Conservation (phyloP, 805 yeast genomes). For the Clavispora phyllophila region DNA sequence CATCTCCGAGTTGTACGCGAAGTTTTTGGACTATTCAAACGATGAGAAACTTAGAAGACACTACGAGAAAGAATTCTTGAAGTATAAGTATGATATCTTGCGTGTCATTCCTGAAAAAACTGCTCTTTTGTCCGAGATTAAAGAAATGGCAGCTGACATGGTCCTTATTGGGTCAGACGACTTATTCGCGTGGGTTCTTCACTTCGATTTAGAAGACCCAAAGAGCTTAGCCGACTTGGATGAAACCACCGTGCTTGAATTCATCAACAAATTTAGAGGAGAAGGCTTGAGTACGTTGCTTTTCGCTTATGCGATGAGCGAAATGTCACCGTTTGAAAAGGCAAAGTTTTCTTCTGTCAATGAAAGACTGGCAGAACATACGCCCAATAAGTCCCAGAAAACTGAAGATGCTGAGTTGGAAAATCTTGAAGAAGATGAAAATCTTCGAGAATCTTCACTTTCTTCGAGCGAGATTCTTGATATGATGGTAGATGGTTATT, state of each 20-base stretch:
- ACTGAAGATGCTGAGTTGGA: neutral
- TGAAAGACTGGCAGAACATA: neutral
- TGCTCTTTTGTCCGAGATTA: constrained; percentile 37
- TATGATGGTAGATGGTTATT: constrained; percentile 48
- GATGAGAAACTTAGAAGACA: constrained; percentile 57
- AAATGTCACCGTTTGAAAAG: constrained; percentile 56
- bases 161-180: constrained; percentile 60
- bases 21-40: constrained; percentile 50
- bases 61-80: constrained; percentile 57
- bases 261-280: constrained; percentile 49
- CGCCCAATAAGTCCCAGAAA: constrained; percentile 10
- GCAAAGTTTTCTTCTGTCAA: constrained; percentile 19
- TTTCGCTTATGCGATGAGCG: constrained; percentile 62
- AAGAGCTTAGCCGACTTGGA: constrained; percentile 46
- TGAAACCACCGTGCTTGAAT: constrained; percentile 40
- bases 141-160: constrained; percentile 64
- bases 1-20: constrained; percentile 49
- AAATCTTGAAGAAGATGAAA: constrained; percentile 6
- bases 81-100: constrained; percentile 51
- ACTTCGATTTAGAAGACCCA: constrained; percentile 71
- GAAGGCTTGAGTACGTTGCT: constrained; percentile 61
- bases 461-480: constrained; percentile 49
- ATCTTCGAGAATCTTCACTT: constrained; percentile 9
- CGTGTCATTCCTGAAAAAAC: constrained; percentile 50
- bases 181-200: constrained; percentile 64